Conservation (phyloP, 2,329 filamentous ascomycete species). For the Cucurbitaria berberidis region DNA sequence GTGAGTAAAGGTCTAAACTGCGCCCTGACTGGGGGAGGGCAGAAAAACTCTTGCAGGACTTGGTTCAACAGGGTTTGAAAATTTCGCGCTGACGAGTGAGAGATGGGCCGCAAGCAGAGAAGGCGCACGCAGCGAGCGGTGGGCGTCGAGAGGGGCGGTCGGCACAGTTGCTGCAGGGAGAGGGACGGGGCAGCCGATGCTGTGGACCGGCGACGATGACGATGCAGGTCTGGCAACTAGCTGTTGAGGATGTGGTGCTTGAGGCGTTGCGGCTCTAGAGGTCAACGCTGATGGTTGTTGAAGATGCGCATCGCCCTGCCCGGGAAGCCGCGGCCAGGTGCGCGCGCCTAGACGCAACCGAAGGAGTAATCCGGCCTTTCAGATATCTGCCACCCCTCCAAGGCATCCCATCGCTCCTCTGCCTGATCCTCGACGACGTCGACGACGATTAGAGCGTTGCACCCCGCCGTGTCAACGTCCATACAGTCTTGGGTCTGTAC, state of each 20-base stretch:
- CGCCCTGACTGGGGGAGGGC: slow-evolving; percentile 29
- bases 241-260: not conserved
- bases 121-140: no score
- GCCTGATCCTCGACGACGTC: no score
- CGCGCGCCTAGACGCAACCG: not conserved
- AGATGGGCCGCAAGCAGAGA: slow-evolving; percentile 28
- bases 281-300: not conserved
- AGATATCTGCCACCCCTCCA: slow-evolving; percentile 12
- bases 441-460: slow-evolving; percentile 1
- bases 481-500: not conserved
- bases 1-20: slow-evolving; percentile 36
- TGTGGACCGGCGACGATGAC: not conserved
- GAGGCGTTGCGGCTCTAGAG: not conserved
- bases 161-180: slow-evolving; percentile 16
- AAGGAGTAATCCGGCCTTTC: slow-evolving; percentile 1
- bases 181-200: slow-evolving; percentile 1
- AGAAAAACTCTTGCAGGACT: slow-evolving; percentile 38
- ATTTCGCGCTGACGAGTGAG: slow-evolving; percentile 30
- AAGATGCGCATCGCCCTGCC: not conserved
- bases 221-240: slow-evolving; percentile 1
- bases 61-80: slow-evolving; percentile 34
- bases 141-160: slow-evolving; percentile 14
- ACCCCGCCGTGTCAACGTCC: not conserved
- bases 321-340: slow-evolving; percentile 1
- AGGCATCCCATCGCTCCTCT: slow-evolving; percentile 14